Conservation (phyloP, 228 moss, liverwort and hornwort genomes). For the Sphagnum fallax region DNA sequence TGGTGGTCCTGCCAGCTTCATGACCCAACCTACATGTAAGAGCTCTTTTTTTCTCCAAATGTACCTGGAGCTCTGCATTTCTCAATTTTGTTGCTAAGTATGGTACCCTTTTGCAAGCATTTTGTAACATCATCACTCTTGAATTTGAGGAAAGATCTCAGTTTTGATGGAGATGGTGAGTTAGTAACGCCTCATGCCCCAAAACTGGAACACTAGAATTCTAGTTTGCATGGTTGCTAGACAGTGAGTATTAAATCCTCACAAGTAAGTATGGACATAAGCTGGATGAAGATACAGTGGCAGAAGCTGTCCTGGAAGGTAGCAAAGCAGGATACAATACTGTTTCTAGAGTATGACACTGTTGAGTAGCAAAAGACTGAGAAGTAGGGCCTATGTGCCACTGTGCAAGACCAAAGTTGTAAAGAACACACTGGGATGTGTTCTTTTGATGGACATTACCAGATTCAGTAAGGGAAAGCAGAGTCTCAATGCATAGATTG, state of each 20-base stretch:
- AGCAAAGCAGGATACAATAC: not conserved
- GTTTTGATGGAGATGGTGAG: no score
- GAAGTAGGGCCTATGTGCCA: no score
- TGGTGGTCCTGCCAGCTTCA: constrained; percentile 60
- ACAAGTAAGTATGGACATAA: not conserved
- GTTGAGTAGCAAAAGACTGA: no score
- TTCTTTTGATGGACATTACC: no score
- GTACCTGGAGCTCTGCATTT: not conserved
- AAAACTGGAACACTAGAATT: no score
- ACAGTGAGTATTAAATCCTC: not conserved
- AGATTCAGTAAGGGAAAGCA: no score
- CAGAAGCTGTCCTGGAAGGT: not conserved
- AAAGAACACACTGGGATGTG: no score
- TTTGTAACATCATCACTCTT: not conserved
- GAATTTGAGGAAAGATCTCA: not conserved
- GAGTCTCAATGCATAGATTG: no score
- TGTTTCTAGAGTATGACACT: no score
- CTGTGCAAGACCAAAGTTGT: no score
- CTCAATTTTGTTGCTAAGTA: not conserved
- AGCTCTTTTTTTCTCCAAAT: not conserved
- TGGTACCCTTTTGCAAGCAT: not conserved
- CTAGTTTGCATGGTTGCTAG: no score
- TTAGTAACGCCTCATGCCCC: no score
- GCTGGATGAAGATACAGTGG: not conserved
- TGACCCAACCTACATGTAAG: constrained; percentile 74